Evolutionary conservation across 495 filamentous ascomycete genomes (phyloP).

Genomic region (Hyaloscypha finlandica): DNA sequence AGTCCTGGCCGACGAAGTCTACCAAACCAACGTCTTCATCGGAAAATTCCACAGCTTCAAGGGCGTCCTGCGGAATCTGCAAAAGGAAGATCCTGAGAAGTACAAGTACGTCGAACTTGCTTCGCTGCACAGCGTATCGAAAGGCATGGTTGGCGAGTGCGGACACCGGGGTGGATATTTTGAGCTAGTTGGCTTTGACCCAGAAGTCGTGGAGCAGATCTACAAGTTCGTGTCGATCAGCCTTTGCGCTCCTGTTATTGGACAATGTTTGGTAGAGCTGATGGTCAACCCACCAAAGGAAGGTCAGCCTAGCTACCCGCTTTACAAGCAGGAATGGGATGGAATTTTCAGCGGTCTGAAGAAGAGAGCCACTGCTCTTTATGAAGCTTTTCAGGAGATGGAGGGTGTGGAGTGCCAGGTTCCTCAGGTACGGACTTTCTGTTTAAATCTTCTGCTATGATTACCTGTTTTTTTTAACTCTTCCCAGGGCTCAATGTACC

Average conservation of each 20-base stretch:
- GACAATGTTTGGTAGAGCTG: constrained; percentile 92
- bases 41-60: constrained; percentile 96
- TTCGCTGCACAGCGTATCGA: constrained; percentile 82
- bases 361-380: constrained; percentile 79
- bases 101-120: constrained; percentile 87
- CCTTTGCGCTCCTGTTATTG: constrained; percentile 92
- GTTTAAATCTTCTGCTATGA: background rate
- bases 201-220: constrained; percentile 84
- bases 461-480: constrained; percentile 7
- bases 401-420: constrained; percentile 88
- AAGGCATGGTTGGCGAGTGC: constrained; percentile 98
- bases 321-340: constrained; percentile 84
- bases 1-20: constrained; percentile 93
- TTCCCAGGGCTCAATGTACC: constrained; percentile 90
- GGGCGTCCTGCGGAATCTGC: constrained; percentile 79
- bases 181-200: constrained; percentile 87
- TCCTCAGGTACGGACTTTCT: constrained; percentile 55
- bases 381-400: constrained; percentile 89
- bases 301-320: constrained; percentile 77
- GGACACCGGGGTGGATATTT: constrained; percentile 98
- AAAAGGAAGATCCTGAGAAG: constrained; percentile 68
- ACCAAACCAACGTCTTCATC: constrained; percentile 97
- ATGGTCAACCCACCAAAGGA: constrained; percentile 92
- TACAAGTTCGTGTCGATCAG: constrained; percentile 98
- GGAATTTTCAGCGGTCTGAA: constrained; percentile 73